Evolutionary conservation across 345 rosid genomes (phyloP).

Genomic region (Aquilaria malaccensis): DNA sequence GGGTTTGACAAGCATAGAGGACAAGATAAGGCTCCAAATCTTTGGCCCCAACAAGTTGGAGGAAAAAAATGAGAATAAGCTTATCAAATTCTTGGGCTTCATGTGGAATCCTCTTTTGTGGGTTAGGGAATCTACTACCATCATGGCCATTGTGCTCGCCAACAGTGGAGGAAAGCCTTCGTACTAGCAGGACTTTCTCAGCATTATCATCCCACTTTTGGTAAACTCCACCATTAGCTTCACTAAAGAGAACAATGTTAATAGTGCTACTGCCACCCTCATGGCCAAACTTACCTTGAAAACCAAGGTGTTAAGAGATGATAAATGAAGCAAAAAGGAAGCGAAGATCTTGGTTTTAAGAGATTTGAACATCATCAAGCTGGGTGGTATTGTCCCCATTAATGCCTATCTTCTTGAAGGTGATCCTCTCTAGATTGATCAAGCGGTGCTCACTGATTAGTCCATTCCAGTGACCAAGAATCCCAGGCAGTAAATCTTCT

Average conservation of each 20-base stretch:
- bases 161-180: conserved; percentile 90
- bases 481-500: conserved; percentile 66
- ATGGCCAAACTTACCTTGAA: conserved; percentile 96
- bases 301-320: conserved; percentile 81
- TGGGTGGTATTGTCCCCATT: conserved; percentile 87
- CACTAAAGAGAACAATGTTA: conserved; percentile 88
- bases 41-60: conserved; percentile 87
- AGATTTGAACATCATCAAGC: conserved; percentile 76
- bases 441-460: conserved; percentile 87
- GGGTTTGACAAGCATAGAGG: conserved; percentile 67
- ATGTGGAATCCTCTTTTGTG: conserved; percentile 98
- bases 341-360: conserved; percentile 83
- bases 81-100: conserved; percentile 82
- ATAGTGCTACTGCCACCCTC: conserved; percentile 91
- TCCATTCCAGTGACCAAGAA: conserved; percentile 71
- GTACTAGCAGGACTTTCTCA: conserved; percentile 87
- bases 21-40: conserved; percentile 59
- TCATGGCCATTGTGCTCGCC: conserved; percentile 91
- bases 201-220: conserved; percentile 58
- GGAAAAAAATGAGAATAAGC: conserved; percentile 70
- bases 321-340: conserved; percentile 75
- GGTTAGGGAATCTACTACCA: conserved; percentile 96
- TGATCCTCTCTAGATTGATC: conserved; percentile 88
- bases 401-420: conserved; percentile 92
- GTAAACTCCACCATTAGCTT: conserved; percentile 94